phyloP scores from a whole-genome alignment of 2,329 filamentous ascomycete genomes.

The Diaporthe amygdali region DNA sequence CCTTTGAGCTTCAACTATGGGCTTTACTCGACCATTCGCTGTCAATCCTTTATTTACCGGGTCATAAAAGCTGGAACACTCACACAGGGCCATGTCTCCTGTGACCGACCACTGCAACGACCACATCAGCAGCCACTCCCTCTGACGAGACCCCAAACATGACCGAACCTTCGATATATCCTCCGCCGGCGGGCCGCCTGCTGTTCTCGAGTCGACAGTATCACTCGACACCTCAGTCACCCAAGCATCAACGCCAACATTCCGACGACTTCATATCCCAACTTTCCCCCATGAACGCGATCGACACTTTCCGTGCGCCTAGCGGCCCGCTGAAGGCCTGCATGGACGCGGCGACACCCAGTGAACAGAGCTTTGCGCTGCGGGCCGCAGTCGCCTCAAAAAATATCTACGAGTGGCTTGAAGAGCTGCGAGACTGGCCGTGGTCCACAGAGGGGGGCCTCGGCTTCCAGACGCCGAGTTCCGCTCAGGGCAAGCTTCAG shows the following conservation, averaged over 20 bases:
- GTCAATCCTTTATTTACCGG: slow-evolving; percentile 24
- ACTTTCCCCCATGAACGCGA: slow-evolving; percentile 64
- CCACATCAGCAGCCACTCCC: slow-evolving; percentile 17
- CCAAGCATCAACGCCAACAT: slow-evolving; percentile 48
- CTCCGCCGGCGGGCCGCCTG: slow-evolving; percentile 42
- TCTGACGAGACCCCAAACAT: slow-evolving; percentile 31
- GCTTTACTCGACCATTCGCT: slow-evolving; percentile 22
- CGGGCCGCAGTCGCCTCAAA: slow-evolving; percentile 73
- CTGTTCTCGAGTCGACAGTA: slow-evolving; percentile 43
- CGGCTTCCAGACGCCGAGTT: slow-evolving; percentile 58
- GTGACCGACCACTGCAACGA: slow-evolving; percentile 17
- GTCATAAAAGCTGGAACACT: slow-evolving; percentile 26
- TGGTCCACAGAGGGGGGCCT: slow-evolving; percentile 58
- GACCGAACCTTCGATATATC: slow-evolving; percentile 40
- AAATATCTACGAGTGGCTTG: slow-evolving; percentile 74
- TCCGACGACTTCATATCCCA: slow-evolving; percentile 66
- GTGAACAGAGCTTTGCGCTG: slow-evolving; percentile 74
- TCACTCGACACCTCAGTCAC: slow-evolving; percentile 47
- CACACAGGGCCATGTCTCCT: slow-evolving; percentile 24
- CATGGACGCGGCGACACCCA: slow-evolving; percentile 65
- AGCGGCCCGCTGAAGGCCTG: slow-evolving; percentile 60
- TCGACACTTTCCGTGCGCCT: slow-evolving; percentile 63
- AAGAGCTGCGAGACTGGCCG: slow-evolving; percentile 68
- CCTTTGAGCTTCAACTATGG: slow-evolving; percentile 23
- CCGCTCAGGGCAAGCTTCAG: slow-evolving; percentile 46